These are phyloP conservation scores for Marvania coccoides DNA, from an alignment of 139 green algal species.

Conservation along the genomic window DNA sequence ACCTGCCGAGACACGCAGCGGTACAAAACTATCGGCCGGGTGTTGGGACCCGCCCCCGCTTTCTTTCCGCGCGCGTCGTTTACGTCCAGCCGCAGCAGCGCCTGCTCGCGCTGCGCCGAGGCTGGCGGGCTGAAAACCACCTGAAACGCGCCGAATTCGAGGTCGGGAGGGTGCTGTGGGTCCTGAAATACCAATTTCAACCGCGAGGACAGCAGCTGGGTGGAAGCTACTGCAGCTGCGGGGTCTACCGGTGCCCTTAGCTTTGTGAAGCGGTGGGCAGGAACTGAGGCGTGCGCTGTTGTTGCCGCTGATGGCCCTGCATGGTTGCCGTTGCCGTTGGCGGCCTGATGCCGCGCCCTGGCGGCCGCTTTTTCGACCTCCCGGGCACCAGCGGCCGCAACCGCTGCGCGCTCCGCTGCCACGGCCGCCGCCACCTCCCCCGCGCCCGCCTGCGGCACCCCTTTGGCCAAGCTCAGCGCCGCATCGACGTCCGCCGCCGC, in stretches of 20 bases:
- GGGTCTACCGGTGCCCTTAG: no score
- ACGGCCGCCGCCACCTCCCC: not conserved
- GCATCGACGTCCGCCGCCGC: not conserved
- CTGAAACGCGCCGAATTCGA: conserved; percentile 49
- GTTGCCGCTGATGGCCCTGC: no score
- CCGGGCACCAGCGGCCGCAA: no score
- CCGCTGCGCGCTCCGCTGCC: not conserved
- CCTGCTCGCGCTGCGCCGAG: not conserved
- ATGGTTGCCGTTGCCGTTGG: not conserved
- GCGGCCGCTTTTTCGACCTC: no score
- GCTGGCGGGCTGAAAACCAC: conserved; percentile 32
- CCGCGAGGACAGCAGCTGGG: not conserved
- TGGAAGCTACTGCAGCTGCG: no score
- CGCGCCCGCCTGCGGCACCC: not conserved
- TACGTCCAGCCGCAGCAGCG: not conserved
- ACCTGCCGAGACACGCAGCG: not conserved
- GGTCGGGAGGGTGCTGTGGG: conserved; percentile 28
- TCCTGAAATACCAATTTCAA: conserved; percentile 19
- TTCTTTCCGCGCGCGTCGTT: not conserved
- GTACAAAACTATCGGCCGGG: no score
- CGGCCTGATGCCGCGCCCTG: not conserved
- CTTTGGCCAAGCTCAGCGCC: not conserved
- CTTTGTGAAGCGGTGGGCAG: no score
- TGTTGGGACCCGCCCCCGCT: not conserved
- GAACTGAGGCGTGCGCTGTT: no score